These are phyloP conservation scores for Annulohypoxylon bovei DNA, from an alignment of 495 filamentous ascomycete species.

Conservation along the genomic window DNA sequence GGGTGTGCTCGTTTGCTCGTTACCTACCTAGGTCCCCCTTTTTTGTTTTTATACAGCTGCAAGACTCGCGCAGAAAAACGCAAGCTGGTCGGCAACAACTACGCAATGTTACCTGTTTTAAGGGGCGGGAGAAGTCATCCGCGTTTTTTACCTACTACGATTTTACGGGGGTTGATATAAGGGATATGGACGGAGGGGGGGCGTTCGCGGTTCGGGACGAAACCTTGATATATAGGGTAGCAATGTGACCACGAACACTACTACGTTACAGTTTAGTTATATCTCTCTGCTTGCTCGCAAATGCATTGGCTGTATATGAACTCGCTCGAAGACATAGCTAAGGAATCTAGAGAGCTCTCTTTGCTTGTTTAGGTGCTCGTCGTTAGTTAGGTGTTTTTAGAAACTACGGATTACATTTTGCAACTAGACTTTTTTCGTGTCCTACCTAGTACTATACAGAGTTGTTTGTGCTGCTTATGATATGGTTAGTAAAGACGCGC, in stretches of 20 bases:
- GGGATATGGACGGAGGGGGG: not conserved
- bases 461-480: not conserved
- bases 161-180: not conserved
- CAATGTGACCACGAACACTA: slow-evolving; percentile 41
- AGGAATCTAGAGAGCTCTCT: too few relatives aligned
- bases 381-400: not conserved
- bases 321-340: not conserved
- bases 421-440: not conserved
- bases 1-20: not conserved
- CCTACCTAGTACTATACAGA: not conserved
- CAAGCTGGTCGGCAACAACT: slow-evolving; percentile 17
- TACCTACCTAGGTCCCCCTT: not conserved
- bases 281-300: slow-evolving; percentile 16
- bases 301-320: slow-evolving; percentile 16
- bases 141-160: slow-evolving; percentile 11
- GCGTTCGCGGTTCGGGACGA: slow-evolving; percentile 27
- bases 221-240: slow-evolving; percentile 33
- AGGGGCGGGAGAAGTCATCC: slow-evolving; percentile 4
- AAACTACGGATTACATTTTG: not conserved
- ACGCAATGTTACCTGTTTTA: not conserved
- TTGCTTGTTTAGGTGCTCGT: not conserved
- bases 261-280: slow-evolving; percentile 26
- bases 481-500: not conserved
- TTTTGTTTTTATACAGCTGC: slow-evolving; percentile 14
- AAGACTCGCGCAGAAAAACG: slow-evolving; percentile 30